These are phyloP conservation scores for Ambispora gerdemannii DNA, from an alignment of 192 early-diverging fungal genomes.

Conservation along the genomic window DNA sequence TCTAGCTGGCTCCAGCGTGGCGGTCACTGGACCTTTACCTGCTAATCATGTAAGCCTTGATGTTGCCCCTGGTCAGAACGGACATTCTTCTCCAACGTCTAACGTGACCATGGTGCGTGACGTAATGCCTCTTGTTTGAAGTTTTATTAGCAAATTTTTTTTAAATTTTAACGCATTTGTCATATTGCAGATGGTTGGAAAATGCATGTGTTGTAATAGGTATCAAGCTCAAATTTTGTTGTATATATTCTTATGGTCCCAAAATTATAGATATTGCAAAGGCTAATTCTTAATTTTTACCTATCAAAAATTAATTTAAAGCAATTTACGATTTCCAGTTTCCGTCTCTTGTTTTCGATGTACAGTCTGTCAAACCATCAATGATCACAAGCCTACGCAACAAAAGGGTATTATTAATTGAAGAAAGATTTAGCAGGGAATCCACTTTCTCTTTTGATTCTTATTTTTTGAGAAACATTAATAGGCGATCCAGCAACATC, in stretches of 20 bases:
- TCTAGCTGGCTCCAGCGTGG: no score
- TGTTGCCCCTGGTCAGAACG: not conserved
- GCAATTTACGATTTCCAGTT: constrained; percentile 69
- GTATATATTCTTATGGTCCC: not conserved
- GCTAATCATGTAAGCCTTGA: not conserved
- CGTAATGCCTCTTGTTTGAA: not conserved
- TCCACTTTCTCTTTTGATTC: not conserved
- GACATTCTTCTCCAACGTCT: not conserved
- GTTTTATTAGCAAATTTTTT: not conserved
- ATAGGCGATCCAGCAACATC: constrained; percentile 27
- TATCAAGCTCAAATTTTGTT: constrained; percentile 16
- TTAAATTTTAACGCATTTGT: not conserved
- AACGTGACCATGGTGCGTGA: not conserved
- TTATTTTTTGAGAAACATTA: no score
- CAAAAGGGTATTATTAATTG: constrained; percentile 33
- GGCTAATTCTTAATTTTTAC: not conserved
- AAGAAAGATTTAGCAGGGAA: not conserved
- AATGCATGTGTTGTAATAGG: constrained; percentile 65
- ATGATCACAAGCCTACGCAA: constrained; percentile 55
- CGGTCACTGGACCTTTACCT: not conserved
- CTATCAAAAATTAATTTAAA: constrained; percentile 32
- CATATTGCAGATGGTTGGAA: constrained; percentile 48
- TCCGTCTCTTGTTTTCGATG: constrained; percentile 79
- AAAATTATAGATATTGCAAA: not conserved
- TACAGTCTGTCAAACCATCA: constrained; percentile 87